These are phyloP conservation scores for Podospora australis DNA, from an alignment of 495 filamentous ascomycete genomes.

Conservation along the genomic window DNA sequence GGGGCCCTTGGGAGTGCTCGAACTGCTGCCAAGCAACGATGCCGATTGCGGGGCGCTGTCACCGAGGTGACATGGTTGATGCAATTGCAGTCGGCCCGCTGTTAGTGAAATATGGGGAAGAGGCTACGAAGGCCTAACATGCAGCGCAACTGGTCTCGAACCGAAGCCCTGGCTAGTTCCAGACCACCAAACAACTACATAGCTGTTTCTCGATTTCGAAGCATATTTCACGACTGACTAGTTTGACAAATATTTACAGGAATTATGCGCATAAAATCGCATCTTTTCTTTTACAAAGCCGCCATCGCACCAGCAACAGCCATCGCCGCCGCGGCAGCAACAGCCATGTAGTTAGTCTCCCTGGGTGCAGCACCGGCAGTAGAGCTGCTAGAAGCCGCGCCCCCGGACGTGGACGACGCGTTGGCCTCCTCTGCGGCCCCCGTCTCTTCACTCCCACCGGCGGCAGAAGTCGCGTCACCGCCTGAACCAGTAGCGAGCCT, in stretches of 20 bases:
- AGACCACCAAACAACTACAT: too few relatives aligned
- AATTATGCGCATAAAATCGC: too few relatives aligned
- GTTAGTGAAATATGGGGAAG: too few relatives aligned
- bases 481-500: not conserved
- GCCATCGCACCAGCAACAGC: not conserved
- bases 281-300: not conserved
- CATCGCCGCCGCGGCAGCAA: not conserved
- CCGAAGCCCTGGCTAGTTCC: too few relatives aligned
- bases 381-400: not conserved
- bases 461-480: not conserved
- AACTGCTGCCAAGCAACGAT: constrained; percentile 1
- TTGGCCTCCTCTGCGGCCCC: not conserved
- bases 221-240: too few relatives aligned
- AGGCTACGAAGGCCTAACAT: too few relatives aligned
- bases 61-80: not conserved
- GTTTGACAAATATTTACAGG: too few relatives aligned
- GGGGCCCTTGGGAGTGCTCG: not conserved
- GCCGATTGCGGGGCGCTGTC: constrained; percentile 3
- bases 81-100: not conserved
- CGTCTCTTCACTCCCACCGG: not conserved
- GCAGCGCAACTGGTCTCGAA: too few relatives aligned
- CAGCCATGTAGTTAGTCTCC: not conserved
- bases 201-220: too few relatives aligned
- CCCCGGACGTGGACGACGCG: not conserved
- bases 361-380: not conserved